These are phyloP conservation scores for Stachybotrys chartarum DNA, from an alignment of 2,329 filamentous ascomycete species.

Conservation along the genomic window DNA sequence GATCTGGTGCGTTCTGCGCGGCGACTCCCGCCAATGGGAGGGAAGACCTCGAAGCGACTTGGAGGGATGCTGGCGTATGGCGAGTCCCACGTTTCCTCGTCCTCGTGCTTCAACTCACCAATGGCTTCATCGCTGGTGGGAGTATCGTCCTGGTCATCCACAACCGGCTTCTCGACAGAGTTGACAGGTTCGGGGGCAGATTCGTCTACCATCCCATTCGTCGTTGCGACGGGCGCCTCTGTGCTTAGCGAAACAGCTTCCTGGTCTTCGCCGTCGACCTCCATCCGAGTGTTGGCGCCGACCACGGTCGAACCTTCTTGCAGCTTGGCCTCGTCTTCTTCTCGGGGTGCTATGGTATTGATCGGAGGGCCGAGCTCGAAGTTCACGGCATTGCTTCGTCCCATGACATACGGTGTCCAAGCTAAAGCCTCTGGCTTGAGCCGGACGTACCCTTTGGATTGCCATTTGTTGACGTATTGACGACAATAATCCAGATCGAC, in stretches of 20 bases:
- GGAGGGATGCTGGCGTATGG: constrained; percentile 55
- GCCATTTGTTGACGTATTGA: constrained; percentile 83
- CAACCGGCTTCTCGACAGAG: constrained; percentile 19
- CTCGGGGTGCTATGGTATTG: constrained; percentile 80
- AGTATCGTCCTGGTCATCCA: constrained; percentile 25
- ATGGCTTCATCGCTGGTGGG: constrained; percentile 15
- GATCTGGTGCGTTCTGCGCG: constrained; percentile 38
- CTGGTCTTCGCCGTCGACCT: constrained; percentile 10
- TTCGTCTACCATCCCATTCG: not conserved
- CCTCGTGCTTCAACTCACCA: constrained; percentile 18
- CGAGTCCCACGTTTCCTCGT: constrained; percentile 32
- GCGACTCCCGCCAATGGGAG: constrained; percentile 48
- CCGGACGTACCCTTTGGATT: constrained; percentile 79
- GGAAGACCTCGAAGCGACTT: constrained; percentile 71
- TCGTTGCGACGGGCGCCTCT: not conserved
- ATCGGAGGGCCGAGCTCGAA: constrained; percentile 77
- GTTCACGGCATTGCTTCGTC: constrained; percentile 71
- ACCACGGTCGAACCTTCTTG: constrained; percentile 20
- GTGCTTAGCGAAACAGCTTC: not conserved
- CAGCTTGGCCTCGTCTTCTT: constrained; percentile 54
- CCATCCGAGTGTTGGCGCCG: constrained; percentile 10
- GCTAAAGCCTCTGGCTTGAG: constrained; percentile 74
- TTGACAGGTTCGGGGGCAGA: constrained; percentile 5
- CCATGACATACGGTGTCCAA: constrained; percentile 98
- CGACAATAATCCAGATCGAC: constrained; percentile 80